Evolutionary conservation across 768 basidiomycete genomes (phyloP).

Genomic region (Suillus ampliporus): DNA sequence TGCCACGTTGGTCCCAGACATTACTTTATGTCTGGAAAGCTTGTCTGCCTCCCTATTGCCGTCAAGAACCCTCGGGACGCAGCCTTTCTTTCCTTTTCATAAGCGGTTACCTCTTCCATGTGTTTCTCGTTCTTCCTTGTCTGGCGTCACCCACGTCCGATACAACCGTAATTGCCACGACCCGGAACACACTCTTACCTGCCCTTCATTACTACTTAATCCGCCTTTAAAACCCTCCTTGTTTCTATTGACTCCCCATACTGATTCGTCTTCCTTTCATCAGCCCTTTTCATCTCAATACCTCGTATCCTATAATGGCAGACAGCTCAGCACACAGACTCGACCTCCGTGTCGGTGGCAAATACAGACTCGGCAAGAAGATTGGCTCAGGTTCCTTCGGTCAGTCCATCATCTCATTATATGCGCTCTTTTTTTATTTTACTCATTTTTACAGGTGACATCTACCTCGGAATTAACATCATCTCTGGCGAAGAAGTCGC

Average conservation of each 20-base stretch:
- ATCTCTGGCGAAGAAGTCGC: slow-evolving; percentile 99
- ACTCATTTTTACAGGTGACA: slow-evolving; percentile 70
- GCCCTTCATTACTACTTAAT: slow-evolving; percentile 29
- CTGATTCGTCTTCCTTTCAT: slow-evolving; percentile 22
- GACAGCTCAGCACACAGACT: slow-evolving; percentile 74
- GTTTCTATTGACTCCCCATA: slow-evolving; percentile 17
- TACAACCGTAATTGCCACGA: slow-evolving; percentile 36
- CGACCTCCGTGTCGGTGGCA: slow-evolving; percentile 89
- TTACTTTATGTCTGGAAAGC: slow-evolving; percentile 9
- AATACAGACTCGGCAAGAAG: slow-evolving; percentile 99
- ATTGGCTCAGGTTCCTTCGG: slow-evolving; percentile 98
- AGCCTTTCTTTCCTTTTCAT: slow-evolving; percentile 1
- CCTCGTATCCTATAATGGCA: slow-evolving; percentile 57
- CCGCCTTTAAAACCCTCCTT: slow-evolving; percentile 21
- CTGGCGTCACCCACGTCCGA: slow-evolving; percentile 44
- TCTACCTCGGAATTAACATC: slow-evolving; percentile 99
- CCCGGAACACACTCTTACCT: slow-evolving; percentile 38
- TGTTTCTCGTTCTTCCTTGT: slow-evolving; percentile 15
- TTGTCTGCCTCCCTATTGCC: slow-evolving; percentile 7
- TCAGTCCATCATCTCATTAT: slow-evolving; percentile 45
- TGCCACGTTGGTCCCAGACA: slow-evolving; percentile 32
- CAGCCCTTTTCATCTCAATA: slow-evolving; percentile 16
- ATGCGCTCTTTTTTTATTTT: slow-evolving; percentile 10
- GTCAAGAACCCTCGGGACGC: slow-evolving; percentile 12
- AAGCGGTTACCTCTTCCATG: slow-evolving; percentile 7